Evolutionary conservation across 176 grass and related monocot genomes (phyloP).

Genomic region (Poa annua): DNA sequence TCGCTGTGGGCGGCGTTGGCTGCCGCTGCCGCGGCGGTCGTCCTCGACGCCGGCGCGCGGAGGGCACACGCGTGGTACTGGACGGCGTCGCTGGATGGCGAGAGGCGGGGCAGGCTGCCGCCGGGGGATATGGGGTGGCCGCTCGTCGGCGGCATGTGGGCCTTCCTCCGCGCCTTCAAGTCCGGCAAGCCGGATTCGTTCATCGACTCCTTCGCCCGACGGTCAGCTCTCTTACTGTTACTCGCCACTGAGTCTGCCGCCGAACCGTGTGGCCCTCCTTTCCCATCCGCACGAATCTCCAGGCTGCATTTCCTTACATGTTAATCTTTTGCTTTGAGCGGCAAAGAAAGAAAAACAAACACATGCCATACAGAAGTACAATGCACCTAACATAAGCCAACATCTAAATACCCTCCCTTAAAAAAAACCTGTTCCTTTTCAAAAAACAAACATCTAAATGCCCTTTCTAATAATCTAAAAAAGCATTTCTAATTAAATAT

Average conservation of each 20-base stretch:
- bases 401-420: too few relatives aligned
- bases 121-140: conserved; percentile 92
- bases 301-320: too few relatives aligned
- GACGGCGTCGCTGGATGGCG: conserved; percentile 45
- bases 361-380: too few relatives aligned
- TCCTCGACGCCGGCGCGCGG: conserved; percentile 4
- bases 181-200: conserved; percentile 77
- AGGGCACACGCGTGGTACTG: conserved; percentile 57
- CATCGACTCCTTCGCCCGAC: conserved; percentile 65
- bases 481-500: too few relatives aligned
- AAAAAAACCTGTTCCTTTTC: too few relatives aligned
- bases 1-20: background rate
- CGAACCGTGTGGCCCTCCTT: background rate
- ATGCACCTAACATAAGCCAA: too few relatives aligned
- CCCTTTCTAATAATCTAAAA: too few relatives aligned
- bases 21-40: background rate
- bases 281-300: background rate
- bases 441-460: too few relatives aligned
- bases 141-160: conserved; percentile 81
- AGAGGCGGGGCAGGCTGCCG: conserved; percentile 51
- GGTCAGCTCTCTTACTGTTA: conserved; percentile 40
- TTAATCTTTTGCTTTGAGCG: too few relatives aligned
- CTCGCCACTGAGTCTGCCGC: too few relatives aligned
- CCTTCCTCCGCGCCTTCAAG: conserved; percentile 86
- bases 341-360: too few relatives aligned